Percentiles rank a stretch among this genome's conserved stretches.
Evolutionary conservation across 2,329 filamentous ascomycete species (phyloP).

Genomic region (Chaetomium sp.): DNA sequence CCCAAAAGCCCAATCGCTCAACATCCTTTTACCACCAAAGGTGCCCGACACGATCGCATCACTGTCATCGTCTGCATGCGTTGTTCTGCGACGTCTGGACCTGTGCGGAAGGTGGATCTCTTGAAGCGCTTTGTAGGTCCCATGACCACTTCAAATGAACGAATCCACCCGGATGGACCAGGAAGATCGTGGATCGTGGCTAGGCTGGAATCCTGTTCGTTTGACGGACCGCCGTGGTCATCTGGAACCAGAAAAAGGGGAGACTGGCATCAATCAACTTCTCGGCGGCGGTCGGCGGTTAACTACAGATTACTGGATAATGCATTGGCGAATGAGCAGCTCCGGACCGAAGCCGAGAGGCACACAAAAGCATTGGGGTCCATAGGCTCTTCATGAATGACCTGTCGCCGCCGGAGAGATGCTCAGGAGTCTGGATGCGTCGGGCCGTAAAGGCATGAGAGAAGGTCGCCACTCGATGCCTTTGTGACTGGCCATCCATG

Average conservation of each 20-base stretch:
- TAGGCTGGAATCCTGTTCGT: conserved; percentile 14
- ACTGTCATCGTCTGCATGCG: not conserved
- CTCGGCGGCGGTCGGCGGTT: no score
- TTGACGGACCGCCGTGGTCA: conserved; percentile 12
- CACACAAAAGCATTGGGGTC: not conserved
- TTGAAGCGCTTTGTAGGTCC: conserved; percentile 32
- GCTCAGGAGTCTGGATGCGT: not conserved
- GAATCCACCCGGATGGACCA: conserved; percentile 27
- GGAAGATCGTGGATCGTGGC: conserved; percentile 32
- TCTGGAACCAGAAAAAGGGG: conserved; percentile 24
- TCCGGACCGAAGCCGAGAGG: not conserved
- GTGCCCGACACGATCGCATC: conserved; percentile 8
- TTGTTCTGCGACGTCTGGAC: conserved; percentile 12
- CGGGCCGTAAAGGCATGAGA: not conserved
- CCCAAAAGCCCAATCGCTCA: conserved; percentile 11
- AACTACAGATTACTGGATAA: not conserved
- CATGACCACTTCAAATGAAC: conserved; percentile 33
- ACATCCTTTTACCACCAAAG: not conserved
- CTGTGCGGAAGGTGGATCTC: conserved; percentile 32
- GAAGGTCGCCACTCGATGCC: not conserved
- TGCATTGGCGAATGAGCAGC: conserved; percentile 20
- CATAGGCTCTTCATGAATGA: not conserved
- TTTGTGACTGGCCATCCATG: not conserved
- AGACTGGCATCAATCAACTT: conserved; percentile 7
- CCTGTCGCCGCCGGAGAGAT: not conserved